Evolutionary conservation across 1,284 basidiomycete species (phyloP).

Genomic region (Ceratobasidium sp.): DNA sequence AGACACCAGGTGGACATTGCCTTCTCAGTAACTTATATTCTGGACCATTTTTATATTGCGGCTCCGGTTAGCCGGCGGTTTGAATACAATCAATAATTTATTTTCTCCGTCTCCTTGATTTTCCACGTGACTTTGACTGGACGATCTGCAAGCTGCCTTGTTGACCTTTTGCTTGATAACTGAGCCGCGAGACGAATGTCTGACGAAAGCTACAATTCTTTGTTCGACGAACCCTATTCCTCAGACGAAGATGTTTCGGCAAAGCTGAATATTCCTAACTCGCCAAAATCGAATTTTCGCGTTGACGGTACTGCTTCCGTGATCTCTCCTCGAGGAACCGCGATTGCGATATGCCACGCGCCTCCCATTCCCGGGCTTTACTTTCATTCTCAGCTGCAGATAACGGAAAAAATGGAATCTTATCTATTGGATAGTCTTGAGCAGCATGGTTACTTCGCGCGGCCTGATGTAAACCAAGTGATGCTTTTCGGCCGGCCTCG

Average conservation of each 20-base stretch:
- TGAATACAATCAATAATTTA: slow-evolving; percentile 18
- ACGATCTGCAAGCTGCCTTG: not conserved
- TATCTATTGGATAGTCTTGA: slow-evolving; percentile 65
- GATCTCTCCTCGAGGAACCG: slow-evolving; percentile 22
- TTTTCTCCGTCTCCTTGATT: not conserved
- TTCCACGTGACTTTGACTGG: not conserved
- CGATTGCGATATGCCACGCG: slow-evolving; percentile 52
- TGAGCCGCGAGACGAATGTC: slow-evolving; percentile 17
- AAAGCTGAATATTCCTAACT: not conserved
- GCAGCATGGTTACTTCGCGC: slow-evolving; percentile 64
- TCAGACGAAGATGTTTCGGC: slow-evolving; percentile 37
- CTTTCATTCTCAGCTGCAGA: slow-evolving; percentile 63
- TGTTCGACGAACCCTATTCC: slow-evolving; percentile 42
- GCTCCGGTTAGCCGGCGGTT: not conserved
- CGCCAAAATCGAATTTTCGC: too few relatives aligned
- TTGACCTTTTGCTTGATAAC: not conserved
- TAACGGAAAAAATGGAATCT: slow-evolving; percentile 64
- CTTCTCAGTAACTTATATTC: not conserved
- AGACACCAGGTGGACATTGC: slow-evolving; percentile 9
- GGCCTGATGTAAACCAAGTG: slow-evolving; percentile 68
- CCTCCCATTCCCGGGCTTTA: slow-evolving; percentile 73
- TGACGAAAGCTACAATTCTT: slow-evolving; percentile 40
- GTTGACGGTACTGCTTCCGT: not conserved
- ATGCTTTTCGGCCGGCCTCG: slow-evolving; percentile 75
- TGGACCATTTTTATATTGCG: slow-evolving; percentile 28